These are phyloP conservation scores for Knoxdaviesia proteae DNA, from an alignment of 2,329 filamentous ascomycete species.

Conservation along the genomic window DNA sequence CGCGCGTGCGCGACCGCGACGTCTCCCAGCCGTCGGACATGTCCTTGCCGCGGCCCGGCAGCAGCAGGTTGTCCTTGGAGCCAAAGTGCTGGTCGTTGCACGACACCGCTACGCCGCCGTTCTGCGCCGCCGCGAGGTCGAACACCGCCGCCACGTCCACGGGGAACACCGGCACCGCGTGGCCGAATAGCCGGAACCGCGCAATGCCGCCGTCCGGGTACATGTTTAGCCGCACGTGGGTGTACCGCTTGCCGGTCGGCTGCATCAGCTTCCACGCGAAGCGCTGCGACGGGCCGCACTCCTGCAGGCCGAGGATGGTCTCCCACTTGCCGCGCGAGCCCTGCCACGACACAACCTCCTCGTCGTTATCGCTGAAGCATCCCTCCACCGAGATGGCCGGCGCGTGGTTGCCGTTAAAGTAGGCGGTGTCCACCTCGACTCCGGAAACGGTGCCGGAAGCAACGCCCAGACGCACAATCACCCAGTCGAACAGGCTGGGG, in stretches of 20 bases:
- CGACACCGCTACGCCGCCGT: slow-evolving; percentile 53
- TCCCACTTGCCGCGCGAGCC: slow-evolving; percentile 45
- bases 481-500: slow-evolving; percentile 42
- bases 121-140: slow-evolving; percentile 59
- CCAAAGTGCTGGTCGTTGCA: slow-evolving; percentile 77
- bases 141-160: slow-evolving; percentile 42
- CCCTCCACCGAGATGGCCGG: slow-evolving; percentile 62
- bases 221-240: slow-evolving; percentile 65
- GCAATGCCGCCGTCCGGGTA: slow-evolving; percentile 73
- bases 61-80: slow-evolving; percentile 58
- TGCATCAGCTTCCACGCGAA: slow-evolving; percentile 49
- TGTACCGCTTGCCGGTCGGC: slow-evolving; percentile 46
- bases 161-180: slow-evolving; percentile 58
- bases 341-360: slow-evolving; percentile 41
- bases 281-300: slow-evolving; percentile 53
- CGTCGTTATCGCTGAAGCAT: slow-evolving; percentile 43
- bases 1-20: slow-evolving; percentile 47
- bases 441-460: slow-evolving; percentile 53
- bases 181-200: slow-evolving; percentile 56
- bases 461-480: slow-evolving; percentile 43
- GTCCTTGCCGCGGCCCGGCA: slow-evolving; percentile 59
- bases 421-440: slow-evolving; percentile 61
- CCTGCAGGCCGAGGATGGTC: slow-evolving; percentile 44
- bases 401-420: slow-evolving; percentile 67
- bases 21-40: slow-evolving; percentile 88